phyloP scores from a whole-genome alignment of 768 basidiomycete genomes.

The Russula abietina region DNA sequence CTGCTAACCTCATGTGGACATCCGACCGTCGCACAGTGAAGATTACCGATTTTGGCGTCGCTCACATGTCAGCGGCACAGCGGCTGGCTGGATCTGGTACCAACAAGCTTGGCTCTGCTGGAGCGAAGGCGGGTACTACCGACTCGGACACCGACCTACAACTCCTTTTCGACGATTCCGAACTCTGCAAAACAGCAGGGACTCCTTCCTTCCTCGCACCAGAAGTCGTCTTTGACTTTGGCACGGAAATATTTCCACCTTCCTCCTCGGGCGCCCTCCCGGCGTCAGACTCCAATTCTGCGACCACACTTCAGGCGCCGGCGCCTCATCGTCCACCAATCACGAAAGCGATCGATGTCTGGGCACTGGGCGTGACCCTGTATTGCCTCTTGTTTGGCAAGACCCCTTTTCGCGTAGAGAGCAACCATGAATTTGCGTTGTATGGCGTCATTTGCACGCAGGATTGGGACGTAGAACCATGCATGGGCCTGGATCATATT shows the following conservation, averaged over 20 bases:
- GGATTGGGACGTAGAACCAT: constrained; percentile 60
- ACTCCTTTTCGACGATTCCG: constrained; percentile 75
- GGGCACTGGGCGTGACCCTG: constrained; percentile 95
- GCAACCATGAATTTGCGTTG: constrained; percentile 60
- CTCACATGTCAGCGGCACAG: constrained; percentile 90
- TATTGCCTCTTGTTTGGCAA: constrained; percentile 90
- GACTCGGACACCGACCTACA: constrained; percentile 42
- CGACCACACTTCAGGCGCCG: constrained; percentile 29
- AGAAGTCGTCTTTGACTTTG: constrained; percentile 74
- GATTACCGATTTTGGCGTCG: constrained; percentile 97
- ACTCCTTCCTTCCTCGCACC: constrained; percentile 96
- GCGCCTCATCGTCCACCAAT: constrained; percentile 46
- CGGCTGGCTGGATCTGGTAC: constrained; percentile 59
- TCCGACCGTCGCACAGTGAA: constrained; percentile 84
- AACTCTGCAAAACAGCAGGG: constrained; percentile 85
- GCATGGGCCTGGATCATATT: constrained; percentile 67
- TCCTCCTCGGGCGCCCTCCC: constrained; percentile 31
- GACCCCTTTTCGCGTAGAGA: constrained; percentile 66
- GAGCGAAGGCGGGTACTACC: not conserved
- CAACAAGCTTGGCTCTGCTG: constrained; percentile 1
- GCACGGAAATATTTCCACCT: constrained; percentile 25
- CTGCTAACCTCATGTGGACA: constrained; percentile 92
- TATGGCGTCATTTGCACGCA: constrained; percentile 74
- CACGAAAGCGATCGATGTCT: constrained; percentile 93
- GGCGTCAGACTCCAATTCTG: constrained; percentile 33